phyloP scores from a whole-genome alignment of 2,329 filamentous ascomycete genomes.

The Pyrenochaeta sp. region DNA sequence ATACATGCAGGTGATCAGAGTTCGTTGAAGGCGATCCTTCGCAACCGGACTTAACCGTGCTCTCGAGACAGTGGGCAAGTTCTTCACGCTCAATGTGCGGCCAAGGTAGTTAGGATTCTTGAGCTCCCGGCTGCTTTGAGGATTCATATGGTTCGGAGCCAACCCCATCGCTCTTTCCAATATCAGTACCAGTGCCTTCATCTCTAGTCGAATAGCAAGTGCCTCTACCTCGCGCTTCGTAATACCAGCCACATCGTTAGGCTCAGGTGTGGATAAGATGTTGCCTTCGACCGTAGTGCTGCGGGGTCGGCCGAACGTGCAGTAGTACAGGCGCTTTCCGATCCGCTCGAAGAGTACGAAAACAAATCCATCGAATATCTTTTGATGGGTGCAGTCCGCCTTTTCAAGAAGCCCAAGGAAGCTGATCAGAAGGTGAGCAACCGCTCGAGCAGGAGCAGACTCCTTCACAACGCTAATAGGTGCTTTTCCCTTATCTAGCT shows the following conservation, averaged over 20 bases:
- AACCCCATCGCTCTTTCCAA: constrained; percentile 52
- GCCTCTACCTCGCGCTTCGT: constrained; percentile 30
- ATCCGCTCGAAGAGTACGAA: constrained; percentile 52
- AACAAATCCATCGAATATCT: constrained; percentile 55
- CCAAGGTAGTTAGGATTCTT: constrained; percentile 13
- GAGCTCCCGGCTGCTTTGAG: constrained; percentile 18
- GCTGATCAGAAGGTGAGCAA: constrained; percentile 48
- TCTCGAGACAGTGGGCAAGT: constrained; percentile 35
- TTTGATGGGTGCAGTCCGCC: constrained; percentile 44
- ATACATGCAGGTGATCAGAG: constrained; percentile 56
- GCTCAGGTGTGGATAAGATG: constrained; percentile 25
- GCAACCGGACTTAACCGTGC: constrained; percentile 46
- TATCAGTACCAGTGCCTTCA: constrained; percentile 53
- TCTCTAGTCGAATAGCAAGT: constrained; percentile 42
- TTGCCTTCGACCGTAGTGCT: constrained; percentile 37
- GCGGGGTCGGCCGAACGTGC: constrained; percentile 49
- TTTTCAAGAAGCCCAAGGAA: constrained; percentile 49
- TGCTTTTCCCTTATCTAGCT: constrained; percentile 17
- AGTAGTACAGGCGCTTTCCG: constrained; percentile 50
- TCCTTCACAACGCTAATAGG: constrained; percentile 24
- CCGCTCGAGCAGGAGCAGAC: constrained; percentile 30
- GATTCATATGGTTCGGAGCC: constrained; percentile 49
- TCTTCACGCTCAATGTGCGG: constrained; percentile 39
- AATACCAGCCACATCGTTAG: constrained; percentile 8
- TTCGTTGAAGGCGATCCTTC: constrained; percentile 55